These are phyloP conservation scores for Nepenthes alata DNA, from an alignment of 179 eudicot species.

Conservation along the genomic window DNA sequence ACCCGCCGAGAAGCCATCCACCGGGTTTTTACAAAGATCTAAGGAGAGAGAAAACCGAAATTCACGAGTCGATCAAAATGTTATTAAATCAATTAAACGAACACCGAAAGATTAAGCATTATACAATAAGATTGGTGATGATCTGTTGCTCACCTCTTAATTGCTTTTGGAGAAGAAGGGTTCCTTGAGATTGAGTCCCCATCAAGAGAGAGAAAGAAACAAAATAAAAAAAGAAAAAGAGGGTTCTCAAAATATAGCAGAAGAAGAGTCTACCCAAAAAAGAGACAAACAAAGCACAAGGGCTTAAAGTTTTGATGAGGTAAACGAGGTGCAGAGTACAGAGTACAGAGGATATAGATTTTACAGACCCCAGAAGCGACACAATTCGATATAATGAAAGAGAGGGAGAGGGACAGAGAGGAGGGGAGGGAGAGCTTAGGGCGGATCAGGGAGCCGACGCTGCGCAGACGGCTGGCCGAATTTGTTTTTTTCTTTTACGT, in stretches of 20 bases:
- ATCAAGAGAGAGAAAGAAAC: conserved; percentile 10
- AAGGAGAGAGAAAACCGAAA: conserved; percentile 5
- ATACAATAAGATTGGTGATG: not conserved
- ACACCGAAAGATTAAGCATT: conserved; percentile 3
- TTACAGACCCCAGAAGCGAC: not conserved
- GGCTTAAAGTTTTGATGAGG: not conserved
- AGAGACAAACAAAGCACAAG: not conserved
- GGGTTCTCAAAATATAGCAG: not conserved
- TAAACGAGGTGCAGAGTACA: not conserved
- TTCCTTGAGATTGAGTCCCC: conserved; percentile 35
- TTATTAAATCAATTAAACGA: conserved; percentile 2
- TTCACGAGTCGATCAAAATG: not conserved
- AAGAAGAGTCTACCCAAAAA: not conserved
- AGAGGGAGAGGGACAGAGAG: no score
- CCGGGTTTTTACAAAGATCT: conserved; percentile 72
- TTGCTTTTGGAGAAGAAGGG: conserved; percentile 38
- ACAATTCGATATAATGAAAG: not conserved
- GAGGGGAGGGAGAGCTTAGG: no score
- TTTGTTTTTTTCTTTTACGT: no score
- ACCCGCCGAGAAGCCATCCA: conserved; percentile 86
- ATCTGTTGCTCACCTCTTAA: conserved; percentile 21
- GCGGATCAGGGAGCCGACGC: no score
- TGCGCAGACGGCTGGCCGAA: no score
- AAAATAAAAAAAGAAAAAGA: not conserved
- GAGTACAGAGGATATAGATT: not conserved